Base-by-base conservation (phyloP, 768 basidiomycete genomes). In the Neoboletus brunneissimus region DNA sequence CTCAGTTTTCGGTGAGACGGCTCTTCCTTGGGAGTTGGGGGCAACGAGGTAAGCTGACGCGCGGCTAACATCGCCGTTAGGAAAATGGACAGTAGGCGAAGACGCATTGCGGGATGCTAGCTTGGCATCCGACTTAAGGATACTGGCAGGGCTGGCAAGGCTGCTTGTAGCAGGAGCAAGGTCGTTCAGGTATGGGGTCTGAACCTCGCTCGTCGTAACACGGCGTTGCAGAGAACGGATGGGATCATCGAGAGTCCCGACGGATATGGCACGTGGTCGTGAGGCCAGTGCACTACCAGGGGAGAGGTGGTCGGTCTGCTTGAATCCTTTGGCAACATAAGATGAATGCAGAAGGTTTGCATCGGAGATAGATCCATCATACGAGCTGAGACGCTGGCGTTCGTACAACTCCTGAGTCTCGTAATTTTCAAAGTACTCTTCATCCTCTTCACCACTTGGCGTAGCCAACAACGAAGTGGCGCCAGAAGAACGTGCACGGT, bases 161-260 rank as follows among this genome's bases (percentile, higher is more conserved):
- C 48, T 57, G 37, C 81, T 75, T n/a, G 60, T 47, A 29, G 35
- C 46, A 29, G 81, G 73, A 40, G 77, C 65, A 60, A 86, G 66
- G 57, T 88, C 87, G 59, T 75, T 83, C 60, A 83, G 64, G 69
- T 85, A 89, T 25, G 81, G 74, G 55, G 72, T 58, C 53, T 83
- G 80, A 51, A 81, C 71, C 59, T 87, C 88, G 41, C 75, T 78
- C 3, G 81, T 80, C 16, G 80, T 77, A 47, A 83, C 78, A 61
- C 87, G 83, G 48, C 85, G 85, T 65, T 87, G 87, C 20, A 89
- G 74, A 29, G 83, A 74, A 54, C 88, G 88, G 61, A 84, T 74
- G 25, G 90, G 82, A 64, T 93, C 91, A 63, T 93, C 91, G 45
- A 94, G 83, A 56, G 83, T 89, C 32, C 91, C 89, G n/a, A 93